Conservation (phyloP, 371 early-diverging fungal genomes). For the Blakeslea trispora region DNA sequence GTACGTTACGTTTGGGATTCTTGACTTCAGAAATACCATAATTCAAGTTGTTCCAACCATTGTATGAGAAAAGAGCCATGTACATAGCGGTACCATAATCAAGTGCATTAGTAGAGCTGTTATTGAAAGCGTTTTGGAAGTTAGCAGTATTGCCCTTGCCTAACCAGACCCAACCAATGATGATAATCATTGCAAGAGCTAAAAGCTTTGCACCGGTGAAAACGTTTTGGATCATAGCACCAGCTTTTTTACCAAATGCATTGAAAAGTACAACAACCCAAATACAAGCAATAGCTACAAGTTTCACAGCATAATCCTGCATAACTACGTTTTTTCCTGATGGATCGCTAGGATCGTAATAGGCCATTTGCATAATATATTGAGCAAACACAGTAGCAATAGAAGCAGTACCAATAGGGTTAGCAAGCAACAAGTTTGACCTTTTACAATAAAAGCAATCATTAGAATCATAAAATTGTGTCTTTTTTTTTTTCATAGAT, state of each 20-base stretch:
- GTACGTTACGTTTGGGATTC: slow-evolving; percentile 54
- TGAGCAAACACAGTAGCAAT: slow-evolving; percentile 60
- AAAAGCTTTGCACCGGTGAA: slow-evolving; percentile 38
- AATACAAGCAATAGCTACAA: slow-evolving; percentile 40
- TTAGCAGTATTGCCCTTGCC: slow-evolving; percentile 28
- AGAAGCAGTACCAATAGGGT: slow-evolving; percentile 53
- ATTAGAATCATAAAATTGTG: too few relatives aligned
- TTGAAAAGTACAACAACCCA: slow-evolving; percentile 41
- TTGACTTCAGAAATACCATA: slow-evolving; percentile 64
- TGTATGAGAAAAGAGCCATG: slow-evolving; percentile 64
- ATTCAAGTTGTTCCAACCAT: slow-evolving; percentile 66
- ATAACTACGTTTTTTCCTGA: slow-evolving; percentile 8
- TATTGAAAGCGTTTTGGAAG: slow-evolving; percentile 40
- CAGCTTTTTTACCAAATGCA: slow-evolving; percentile 34
- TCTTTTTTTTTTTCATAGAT: too few relatives aligned
- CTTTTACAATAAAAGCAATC: too few relatives aligned
- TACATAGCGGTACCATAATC: slow-evolving; percentile 63
- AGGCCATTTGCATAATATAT: slow-evolving; percentile 50
- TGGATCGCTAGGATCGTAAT: slow-evolving; percentile 24
- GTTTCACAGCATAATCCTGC: slow-evolving; percentile 32
- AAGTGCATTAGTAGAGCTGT: slow-evolving; percentile 47
- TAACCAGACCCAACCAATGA: slow-evolving; percentile 43
- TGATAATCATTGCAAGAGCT: slow-evolving; percentile 43
- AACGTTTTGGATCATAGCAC: slow-evolving; percentile 28
- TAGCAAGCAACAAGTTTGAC: slow-evolving; percentile 32